Base-by-base conservation (phyloP, 257 asterid species). In the Ehretia macrophylla region DNA sequence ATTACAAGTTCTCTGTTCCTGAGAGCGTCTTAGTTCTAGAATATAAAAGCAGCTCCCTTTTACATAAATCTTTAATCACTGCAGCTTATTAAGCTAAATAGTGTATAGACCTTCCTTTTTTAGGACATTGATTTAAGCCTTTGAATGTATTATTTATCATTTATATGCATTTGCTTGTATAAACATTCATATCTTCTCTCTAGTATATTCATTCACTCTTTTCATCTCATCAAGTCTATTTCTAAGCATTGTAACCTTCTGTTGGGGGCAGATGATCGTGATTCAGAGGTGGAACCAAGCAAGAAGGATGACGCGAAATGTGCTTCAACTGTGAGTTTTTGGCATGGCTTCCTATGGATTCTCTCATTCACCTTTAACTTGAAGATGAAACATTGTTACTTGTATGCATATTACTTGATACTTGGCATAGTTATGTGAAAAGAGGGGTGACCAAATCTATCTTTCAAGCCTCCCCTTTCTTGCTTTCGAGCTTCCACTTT, bases 271-370 rank as follows among this genome's bases (percentile, higher is more conserved):
- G 82, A 59, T 60, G 40, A 35, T 18, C 32, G 8, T 38, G 71
- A 64, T 37, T 39, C 51, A 27, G 79, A 54, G 53, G 45, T 62
- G 20, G 23, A 44, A 51, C 60, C 59, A 46, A 48, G 51, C 69
- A 68, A 64, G 17, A 64, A 53, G 18, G 64, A 47, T 58, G 61
- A 59, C 53, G 73, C 38, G 48, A 44, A 56, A 60, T 5, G 55
- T 63, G 50, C 44, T 68, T 63, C 65, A 48, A 74, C 39, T 65
- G 84, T 68, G 64, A 74, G 83, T 54, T 59, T 61, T 23, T 54
- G 11, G n/a, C 39, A 51, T 51, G 18, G 18, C 46, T 60, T 55
- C 10, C 35, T 46, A 20, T 49, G 45, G 37, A 17, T 63, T 48
- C 16, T 14, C 14, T 11, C 17, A 12, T 17, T 56, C 19, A 9